A percentile compares a stretch with the other conserved stretches of the same genome.
These are phyloP conservation scores for Chlorella sp. DNA, from an alignment of 139 green algal species.

Conservation along the genomic window DNA sequence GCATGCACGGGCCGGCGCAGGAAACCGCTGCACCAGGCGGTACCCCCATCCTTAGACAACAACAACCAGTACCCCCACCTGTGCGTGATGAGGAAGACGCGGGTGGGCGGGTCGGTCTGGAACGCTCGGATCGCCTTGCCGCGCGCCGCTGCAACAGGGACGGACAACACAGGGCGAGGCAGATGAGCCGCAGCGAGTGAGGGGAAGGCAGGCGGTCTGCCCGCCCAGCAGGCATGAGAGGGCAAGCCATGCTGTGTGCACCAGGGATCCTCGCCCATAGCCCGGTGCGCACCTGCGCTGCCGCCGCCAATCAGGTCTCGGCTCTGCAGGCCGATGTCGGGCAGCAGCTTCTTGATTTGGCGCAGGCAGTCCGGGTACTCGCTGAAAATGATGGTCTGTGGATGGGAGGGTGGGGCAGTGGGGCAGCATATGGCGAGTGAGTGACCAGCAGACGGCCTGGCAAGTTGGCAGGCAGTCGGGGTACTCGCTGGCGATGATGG, in stretches of 20 bases:
- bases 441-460: too few relatives aligned
- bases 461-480: too few relatives aligned
- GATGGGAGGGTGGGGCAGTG: too few relatives aligned
- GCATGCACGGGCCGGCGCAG: too few relatives aligned
- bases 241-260: too few relatives aligned
- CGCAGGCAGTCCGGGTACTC: slow-evolving; percentile 28
- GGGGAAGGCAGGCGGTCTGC: too few relatives aligned
- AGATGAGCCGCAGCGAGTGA: too few relatives aligned
- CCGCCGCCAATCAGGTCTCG: slow-evolving; percentile 14
- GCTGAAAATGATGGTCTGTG: slow-evolving; percentile 28
- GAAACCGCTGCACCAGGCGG: too few relatives aligned
- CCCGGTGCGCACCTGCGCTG: neutral
- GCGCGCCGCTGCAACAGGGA: neutral
- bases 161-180: neutral
- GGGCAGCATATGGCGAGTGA: neutral
- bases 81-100: slow-evolving; percentile 42
- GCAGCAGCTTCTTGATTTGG: slow-evolving; percentile 21
- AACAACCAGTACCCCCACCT: neutral
- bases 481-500: slow-evolving; percentile 13
- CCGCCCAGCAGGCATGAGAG: too few relatives aligned
- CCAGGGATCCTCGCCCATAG: too few relatives aligned
- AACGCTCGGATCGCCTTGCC: slow-evolving; percentile 32
- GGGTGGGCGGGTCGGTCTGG: slow-evolving; percentile 36
- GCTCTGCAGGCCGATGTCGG: slow-evolving; percentile 10
- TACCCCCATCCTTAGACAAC: too few relatives aligned